These are phyloP conservation scores for Begonia masoniana DNA, from an alignment of 306 rosid species.

Conservation along the genomic window DNA sequence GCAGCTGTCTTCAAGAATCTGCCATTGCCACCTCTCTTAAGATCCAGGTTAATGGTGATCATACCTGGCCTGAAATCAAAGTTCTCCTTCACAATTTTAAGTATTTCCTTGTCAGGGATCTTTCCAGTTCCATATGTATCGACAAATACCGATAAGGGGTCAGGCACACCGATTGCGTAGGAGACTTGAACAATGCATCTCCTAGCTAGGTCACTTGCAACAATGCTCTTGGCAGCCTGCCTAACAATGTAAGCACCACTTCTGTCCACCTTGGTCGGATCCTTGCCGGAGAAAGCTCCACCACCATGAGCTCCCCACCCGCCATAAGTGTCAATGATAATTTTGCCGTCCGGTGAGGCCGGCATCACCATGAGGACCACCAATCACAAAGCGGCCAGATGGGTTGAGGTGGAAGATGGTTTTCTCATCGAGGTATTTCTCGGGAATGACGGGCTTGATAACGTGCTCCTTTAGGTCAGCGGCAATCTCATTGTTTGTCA, in stretches of 20 bases:
- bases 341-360: slow-evolving; percentile 99
- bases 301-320: slow-evolving; percentile 99
- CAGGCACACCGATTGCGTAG: slow-evolving; percentile 97
- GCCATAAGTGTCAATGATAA: slow-evolving; percentile 91
- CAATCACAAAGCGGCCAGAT: slow-evolving; percentile 96
- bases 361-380: slow-evolving; percentile 99
- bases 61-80: slow-evolving; percentile 98
- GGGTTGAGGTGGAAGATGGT: slow-evolving; percentile 99
- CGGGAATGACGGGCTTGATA: slow-evolving; percentile 88
- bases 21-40: slow-evolving; percentile 73
- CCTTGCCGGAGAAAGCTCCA: slow-evolving; percentile 99
- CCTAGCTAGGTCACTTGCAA: slow-evolving; percentile 89
- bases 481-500: slow-evolving; percentile 87
- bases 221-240: slow-evolving; percentile 98
- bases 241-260: slow-evolving; percentile 95
- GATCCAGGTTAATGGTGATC: slow-evolving; percentile 92
- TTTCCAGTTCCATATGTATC: slow-evolving; percentile 80
- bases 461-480: slow-evolving; percentile 94
- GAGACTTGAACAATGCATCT: slow-evolving; percentile 91
- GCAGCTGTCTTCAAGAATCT: slow-evolving; percentile 98
- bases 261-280: slow-evolving; percentile 99
- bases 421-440: slow-evolving; percentile 92
- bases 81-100: slow-evolving; percentile 75
- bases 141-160: slow-evolving; percentile 79
- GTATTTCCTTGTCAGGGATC: slow-evolving; percentile 91